Conservation (phyloP, 345 rosid species). For the Populus davidiana region DNA sequence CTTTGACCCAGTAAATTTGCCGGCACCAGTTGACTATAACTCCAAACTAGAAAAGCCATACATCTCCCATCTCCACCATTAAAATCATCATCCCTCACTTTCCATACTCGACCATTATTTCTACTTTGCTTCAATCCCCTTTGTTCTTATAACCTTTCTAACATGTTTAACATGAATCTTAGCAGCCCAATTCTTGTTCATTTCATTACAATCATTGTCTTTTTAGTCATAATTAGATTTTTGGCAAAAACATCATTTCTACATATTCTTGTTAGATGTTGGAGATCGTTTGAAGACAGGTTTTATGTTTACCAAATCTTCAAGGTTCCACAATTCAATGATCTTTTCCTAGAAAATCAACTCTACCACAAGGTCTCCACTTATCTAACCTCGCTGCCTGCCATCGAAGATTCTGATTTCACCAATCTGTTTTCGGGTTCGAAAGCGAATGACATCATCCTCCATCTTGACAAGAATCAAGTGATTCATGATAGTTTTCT, state of each 20-base stretch:
- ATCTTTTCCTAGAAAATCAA: conserved; percentile 11
- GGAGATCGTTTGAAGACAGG: conserved; percentile 11
- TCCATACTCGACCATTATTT: neutral
- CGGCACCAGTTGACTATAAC: neutral
- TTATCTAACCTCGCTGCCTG: conserved; percentile 22
- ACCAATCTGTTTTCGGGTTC: conserved; percentile 26
- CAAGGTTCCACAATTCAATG: conserved; percentile 23
- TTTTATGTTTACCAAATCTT: conserved; percentile 22
- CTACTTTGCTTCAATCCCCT: neutral
- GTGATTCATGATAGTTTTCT: conserved; percentile 17
- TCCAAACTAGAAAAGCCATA: neutral
- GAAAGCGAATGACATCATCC: conserved; percentile 20
- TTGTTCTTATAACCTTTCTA: too few species aligned
- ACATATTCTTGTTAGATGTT: conserved; percentile 8
- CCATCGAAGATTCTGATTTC: conserved; percentile 17
- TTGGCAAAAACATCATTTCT: conserved; percentile 18
- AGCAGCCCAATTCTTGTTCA: neutral
- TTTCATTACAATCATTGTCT: neutral
- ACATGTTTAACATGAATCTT: conserved; percentile 1
- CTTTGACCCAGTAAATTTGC: neutral
- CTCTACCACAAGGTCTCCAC: conserved; percentile 16
- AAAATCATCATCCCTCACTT: neutral
- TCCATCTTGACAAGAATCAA: conserved; percentile 18
- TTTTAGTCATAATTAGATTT: conserved; percentile 1
- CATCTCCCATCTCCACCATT: neutral